Evolutionary conservation across 1,284 basidiomycete species (phyloP).

Genomic region (Mixia osmundae): DNA sequence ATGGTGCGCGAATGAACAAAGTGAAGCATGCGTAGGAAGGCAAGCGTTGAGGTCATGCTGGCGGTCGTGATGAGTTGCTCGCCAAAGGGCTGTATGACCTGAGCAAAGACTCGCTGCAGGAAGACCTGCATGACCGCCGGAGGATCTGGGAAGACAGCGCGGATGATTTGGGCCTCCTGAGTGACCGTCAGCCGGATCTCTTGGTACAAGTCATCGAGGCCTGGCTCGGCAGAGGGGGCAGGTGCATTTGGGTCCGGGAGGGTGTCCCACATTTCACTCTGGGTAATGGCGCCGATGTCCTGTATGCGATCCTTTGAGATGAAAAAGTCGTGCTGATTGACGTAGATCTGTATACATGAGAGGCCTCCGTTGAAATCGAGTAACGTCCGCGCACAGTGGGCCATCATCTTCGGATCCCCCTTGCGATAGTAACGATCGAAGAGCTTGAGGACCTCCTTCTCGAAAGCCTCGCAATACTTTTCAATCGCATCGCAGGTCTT

Average conservation of each 20-base stretch:
- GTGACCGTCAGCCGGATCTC: conserved; percentile 80
- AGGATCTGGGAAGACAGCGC: conserved; percentile 93
- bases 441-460: conserved; percentile 89
- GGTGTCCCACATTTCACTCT: conserved; percentile 34
- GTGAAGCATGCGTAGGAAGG: conserved; percentile 74
- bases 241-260: conserved; percentile 54
- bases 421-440: conserved; percentile 89
- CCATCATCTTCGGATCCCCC: conserved; percentile 98
- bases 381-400: conserved; percentile 88
- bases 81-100: conserved; percentile 88
- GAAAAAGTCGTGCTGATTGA: conserved; percentile 99
- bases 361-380: conserved; percentile 94
- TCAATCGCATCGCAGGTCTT: conserved; percentile 71
- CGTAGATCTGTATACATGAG: conserved; percentile 93
- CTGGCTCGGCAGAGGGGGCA: conserved; percentile 57
- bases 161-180: conserved; percentile 92
- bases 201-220: conserved; percentile 51
- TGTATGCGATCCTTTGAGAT: conserved; percentile 48
- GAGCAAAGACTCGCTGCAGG: conserved; percentile 88
- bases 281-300: conserved; percentile 18
- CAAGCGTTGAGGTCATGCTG: conserved; percentile 52
- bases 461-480: conserved; percentile 92
- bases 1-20: conserved; percentile 62
- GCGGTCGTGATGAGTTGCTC: conserved; percentile 59
- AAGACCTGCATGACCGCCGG: conserved; percentile 98